A percentile compares a stretch with the other conserved stretches of the same genome.
Evolutionary conservation across 106 monocot genomes (phyloP).

Genomic region (Dendrobium officinale): DNA sequence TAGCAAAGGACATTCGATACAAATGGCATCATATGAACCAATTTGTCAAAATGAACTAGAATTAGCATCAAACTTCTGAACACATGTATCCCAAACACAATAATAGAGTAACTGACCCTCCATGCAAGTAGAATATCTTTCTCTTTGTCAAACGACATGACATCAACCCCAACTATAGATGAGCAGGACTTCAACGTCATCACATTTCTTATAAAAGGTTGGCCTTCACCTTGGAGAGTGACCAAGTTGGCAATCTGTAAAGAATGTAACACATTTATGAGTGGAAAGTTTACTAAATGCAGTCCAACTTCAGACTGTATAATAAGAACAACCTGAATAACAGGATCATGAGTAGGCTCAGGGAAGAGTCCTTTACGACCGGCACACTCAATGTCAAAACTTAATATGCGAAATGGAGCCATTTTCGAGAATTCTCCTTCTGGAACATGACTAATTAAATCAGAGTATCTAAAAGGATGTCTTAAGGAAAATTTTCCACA

Average conservation of each 20-base stretch:
- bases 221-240: constrained; percentile 84
- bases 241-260: constrained; percentile 93
- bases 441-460: constrained; percentile 81
- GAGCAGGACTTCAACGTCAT: constrained; percentile 97
- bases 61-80: background rate
- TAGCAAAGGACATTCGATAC: background rate
- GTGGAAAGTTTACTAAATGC: background rate
- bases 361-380: constrained; percentile 98
- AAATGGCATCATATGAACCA: background rate
- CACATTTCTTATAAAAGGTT: constrained; percentile 81
- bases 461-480: constrained; percentile 54
- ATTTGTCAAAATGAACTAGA: background rate
- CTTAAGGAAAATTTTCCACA: constrained; percentile 30
- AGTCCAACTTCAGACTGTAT: constrained; percentile 6
- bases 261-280: background rate
- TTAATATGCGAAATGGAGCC: constrained; percentile 98
- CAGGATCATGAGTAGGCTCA: constrained; percentile 95
- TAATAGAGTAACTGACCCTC: constrained; percentile 48
- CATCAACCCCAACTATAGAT: constrained; percentile 93
- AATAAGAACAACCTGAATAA: constrained; percentile 75
- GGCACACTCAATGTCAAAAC: constrained; percentile 99
- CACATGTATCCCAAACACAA: background rate
- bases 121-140: constrained; percentile 91
- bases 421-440: constrained; percentile 96
- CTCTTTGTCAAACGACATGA: constrained; percentile 91